These are phyloP conservation scores for Neonectria faginata DNA, from an alignment of 2,329 filamentous ascomycete genomes.

Conservation along the genomic window DNA sequence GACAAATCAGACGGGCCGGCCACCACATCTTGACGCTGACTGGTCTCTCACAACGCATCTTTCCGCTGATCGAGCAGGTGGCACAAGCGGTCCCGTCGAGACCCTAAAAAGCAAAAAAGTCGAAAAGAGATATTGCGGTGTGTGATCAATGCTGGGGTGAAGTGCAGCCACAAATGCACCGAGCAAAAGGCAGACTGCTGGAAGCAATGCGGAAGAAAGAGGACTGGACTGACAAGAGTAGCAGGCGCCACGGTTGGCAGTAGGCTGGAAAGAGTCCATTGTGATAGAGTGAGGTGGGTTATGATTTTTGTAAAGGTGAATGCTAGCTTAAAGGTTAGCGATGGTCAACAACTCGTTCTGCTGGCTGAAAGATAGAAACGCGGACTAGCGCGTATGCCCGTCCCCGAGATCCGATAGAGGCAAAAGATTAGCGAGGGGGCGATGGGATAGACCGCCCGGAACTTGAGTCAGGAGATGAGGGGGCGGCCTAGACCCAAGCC, in stretches of 20 bases:
- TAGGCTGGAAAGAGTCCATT: conserved; percentile 58
- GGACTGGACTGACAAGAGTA: conserved; percentile 61
- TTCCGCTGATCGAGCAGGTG: not conserved
- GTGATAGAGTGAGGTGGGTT: conserved; percentile 35
- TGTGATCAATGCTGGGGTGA: not conserved
- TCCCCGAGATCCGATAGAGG: conserved; percentile 44
- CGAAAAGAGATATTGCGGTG: conserved; percentile 14
- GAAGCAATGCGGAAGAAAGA: not conserved
- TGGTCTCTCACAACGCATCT: conserved; percentile 9
- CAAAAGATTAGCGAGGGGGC: conserved; percentile 44
- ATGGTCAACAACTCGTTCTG: conserved; percentile 15
- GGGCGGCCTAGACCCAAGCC: conserved; percentile 23
- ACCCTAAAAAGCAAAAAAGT: conserved; percentile 1
- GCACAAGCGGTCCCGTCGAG: not conserved
- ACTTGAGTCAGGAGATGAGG: conserved; percentile 25
- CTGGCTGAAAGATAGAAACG: conserved; percentile 19
- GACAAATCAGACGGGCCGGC: conserved; percentile 11
- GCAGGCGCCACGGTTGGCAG: conserved; percentile 58
- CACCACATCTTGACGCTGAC: conserved; percentile 13
- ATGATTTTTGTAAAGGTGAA: conserved; percentile 27
- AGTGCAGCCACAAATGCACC: not conserved
- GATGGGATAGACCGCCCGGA: conserved; percentile 21
- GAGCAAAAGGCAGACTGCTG: conserved; percentile 2
- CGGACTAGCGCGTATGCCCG: conserved; percentile 31
- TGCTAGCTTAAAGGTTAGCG: conserved; percentile 30